Percentiles rank a stretch among this genome's conserved stretches.
Evolutionary conservation across 345 rosid genomes (phyloP).

Genomic region (Stellera chamaejasme): DNA sequence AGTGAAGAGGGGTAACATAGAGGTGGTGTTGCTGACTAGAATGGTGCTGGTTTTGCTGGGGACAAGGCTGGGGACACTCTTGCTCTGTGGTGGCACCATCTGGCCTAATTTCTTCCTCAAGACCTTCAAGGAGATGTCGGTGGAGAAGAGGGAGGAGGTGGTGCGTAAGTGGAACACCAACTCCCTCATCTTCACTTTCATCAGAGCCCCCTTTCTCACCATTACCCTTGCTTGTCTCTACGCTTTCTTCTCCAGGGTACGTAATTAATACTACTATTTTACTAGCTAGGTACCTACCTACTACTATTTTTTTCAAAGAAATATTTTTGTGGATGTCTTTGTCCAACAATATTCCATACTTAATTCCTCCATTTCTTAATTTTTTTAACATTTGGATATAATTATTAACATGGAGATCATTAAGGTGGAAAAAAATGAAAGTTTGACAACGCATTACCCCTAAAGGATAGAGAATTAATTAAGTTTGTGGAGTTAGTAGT

Average conservation of each 20-base stretch:
- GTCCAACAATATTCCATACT: too few species aligned
- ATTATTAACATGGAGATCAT: too few species aligned
- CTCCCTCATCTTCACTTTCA: conserved; percentile 28
- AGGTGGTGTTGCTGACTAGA: conserved; percentile 30
- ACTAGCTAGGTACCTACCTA: too few species aligned
- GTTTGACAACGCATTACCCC: too few species aligned
- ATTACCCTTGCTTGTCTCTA: conserved; percentile 37
- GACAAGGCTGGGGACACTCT: conserved; percentile 58
- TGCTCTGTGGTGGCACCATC: conserved; percentile 50
- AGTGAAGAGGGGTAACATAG: conserved; percentile 21
- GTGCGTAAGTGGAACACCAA: conserved; percentile 43
- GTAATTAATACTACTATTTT: not conserved
- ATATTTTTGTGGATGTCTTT: too few species aligned
- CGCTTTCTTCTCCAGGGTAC: conserved; percentile 52
- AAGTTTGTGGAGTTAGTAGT: too few species aligned
- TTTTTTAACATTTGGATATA: too few species aligned
- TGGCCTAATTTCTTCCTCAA: conserved; percentile 38
- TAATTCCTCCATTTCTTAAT: too few species aligned
- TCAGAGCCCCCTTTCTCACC: conserved; percentile 39
- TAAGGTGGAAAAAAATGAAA: too few species aligned
- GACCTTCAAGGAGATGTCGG: conserved; percentile 32
- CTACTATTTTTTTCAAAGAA: too few species aligned
- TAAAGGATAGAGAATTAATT: too few species aligned
- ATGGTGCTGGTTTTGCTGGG: conserved; percentile 32
- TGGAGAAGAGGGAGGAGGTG: conserved; percentile 54